Conservation (phyloP, 352 stramenopile genomes). For the Phytopythium aichiense region DNA sequence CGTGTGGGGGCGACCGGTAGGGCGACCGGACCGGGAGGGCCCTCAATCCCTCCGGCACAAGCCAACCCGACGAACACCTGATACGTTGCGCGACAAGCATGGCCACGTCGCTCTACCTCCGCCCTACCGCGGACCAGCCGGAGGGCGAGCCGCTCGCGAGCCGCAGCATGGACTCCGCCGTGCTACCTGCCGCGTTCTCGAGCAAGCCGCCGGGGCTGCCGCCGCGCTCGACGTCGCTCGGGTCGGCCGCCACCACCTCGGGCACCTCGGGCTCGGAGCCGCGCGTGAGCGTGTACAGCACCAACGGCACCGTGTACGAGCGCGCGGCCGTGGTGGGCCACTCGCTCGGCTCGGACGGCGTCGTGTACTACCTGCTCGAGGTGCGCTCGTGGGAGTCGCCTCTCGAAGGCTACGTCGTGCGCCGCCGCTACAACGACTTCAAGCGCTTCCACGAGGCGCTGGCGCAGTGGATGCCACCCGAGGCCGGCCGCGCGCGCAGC, state of each 20-base stretch:
- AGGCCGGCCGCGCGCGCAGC: slow-evolving; percentile 20
- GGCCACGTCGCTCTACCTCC: not conserved
- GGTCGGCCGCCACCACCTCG: slow-evolving; percentile 15
- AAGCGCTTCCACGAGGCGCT: slow-evolving; percentile 56
- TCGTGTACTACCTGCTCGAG: slow-evolving; percentile 78
- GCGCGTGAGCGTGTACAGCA: slow-evolving; percentile 60
- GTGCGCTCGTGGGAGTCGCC: slow-evolving; percentile 66
- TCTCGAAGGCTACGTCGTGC: slow-evolving; percentile 77
- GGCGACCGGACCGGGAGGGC: no score
- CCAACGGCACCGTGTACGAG: slow-evolving; percentile 66
- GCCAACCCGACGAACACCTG: not conserved
- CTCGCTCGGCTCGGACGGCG: slow-evolving; percentile 48
- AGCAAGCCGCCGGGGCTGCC: slow-evolving; percentile 9
- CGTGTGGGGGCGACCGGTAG: no score
- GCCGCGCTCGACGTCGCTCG: slow-evolving; percentile 27
- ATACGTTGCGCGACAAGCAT: not conserved
- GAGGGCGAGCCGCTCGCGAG: not conserved
- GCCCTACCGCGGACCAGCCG: not conserved
- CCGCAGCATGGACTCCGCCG: not conserved
- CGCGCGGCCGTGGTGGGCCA: slow-evolving; percentile 69
- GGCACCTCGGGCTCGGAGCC: slow-evolving; percentile 36
- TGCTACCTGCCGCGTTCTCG: not conserved
- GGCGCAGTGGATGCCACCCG: slow-evolving; percentile 41
- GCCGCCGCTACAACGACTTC: slow-evolving; percentile 75
- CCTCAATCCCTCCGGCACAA: no score